These are phyloP conservation scores for Aphanomyces astaci DNA, from an alignment of 352 stramenopile genomes.

Conservation along the genomic window DNA sequence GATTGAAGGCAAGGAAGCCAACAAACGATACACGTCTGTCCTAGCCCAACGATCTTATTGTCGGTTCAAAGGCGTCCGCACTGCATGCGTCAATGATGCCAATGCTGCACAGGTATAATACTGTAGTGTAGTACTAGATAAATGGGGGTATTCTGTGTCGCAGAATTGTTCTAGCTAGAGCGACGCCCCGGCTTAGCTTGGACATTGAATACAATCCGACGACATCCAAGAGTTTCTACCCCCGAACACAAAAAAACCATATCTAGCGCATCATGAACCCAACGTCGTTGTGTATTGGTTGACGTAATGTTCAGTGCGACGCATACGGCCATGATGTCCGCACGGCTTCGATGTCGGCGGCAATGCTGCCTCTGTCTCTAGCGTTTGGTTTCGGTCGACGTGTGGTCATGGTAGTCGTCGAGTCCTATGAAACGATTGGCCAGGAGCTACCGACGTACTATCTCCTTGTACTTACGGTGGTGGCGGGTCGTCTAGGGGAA, in stretches of 20 bases:
- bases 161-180: too few relatives aligned
- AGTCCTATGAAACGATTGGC: not conserved
- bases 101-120: too few relatives aligned
- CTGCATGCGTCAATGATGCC: too few relatives aligned
- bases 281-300: too few relatives aligned
- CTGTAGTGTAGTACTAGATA: too few relatives aligned
- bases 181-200: too few relatives aligned
- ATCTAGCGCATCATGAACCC: slow-evolving; percentile 7
- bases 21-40: too few relatives aligned
- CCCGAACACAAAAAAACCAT: slow-evolving; percentile 13
- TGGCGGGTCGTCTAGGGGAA: not conserved
- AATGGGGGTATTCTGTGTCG: too few relatives aligned
- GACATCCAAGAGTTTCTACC: slow-evolving; percentile 46
- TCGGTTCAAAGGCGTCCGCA: too few relatives aligned
- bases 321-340: slow-evolving; percentile 60
- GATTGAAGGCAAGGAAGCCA: too few relatives aligned
- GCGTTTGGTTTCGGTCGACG: not conserved
- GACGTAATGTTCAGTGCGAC: not conserved
- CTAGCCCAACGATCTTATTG: too few relatives aligned
- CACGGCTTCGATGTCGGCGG: slow-evolving; percentile 49
- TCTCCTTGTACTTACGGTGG: not conserved
- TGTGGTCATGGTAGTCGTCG: not conserved
- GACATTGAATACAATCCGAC: too few relatives aligned
- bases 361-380: slow-evolving; percentile 19
- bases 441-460: not conserved